Evolutionary conservation across 2,329 filamentous ascomycete genomes (phyloP).

Genomic region (Neofusicoccum cordaticola): DNA sequence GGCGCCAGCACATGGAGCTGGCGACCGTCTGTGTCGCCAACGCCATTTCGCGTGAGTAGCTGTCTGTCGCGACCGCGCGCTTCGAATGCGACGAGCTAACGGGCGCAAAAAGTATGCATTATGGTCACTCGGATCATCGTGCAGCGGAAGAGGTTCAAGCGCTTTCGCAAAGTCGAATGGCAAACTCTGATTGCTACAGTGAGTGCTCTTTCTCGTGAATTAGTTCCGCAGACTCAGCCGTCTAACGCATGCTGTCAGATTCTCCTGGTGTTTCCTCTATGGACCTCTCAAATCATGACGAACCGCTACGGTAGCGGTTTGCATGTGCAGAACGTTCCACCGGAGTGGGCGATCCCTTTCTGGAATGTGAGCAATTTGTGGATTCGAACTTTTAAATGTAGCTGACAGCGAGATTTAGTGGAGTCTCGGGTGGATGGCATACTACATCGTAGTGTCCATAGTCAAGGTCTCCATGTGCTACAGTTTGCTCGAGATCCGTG

Average conservation of each 20-base stretch:
- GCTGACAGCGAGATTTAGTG: background rate
- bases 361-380: constrained; percentile 1
- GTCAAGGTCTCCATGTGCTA: constrained; percentile 18
- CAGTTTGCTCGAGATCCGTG: constrained; percentile 15
- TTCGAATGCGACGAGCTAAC: background rate
- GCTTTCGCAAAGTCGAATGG: constrained; percentile 14
- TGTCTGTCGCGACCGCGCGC: background rate
- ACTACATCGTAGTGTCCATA: constrained; percentile 15
- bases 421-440: constrained; percentile 4
- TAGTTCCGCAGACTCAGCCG: background rate
- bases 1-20: constrained; percentile 15
- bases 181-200: constrained; percentile 4
- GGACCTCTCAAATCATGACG: constrained; percentile 11
- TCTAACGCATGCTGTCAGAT: background rate
- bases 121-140: constrained; percentile 10
- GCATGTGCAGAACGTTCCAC: constrained; percentile 10
- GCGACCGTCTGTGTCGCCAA: constrained; percentile 12
- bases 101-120: background rate
- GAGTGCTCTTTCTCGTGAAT: background rate
- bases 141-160: constrained; percentile 15
- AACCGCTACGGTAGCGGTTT: constrained; percentile 14
- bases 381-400: no score
- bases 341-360: background rate
- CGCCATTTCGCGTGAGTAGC: constrained; percentile 5
- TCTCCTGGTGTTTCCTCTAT: constrained; percentile 8